These are phyloP conservation scores for Coprinopsis marcescibilis DNA, from an alignment of 768 basidiomycete genomes.

Conservation along the genomic window DNA sequence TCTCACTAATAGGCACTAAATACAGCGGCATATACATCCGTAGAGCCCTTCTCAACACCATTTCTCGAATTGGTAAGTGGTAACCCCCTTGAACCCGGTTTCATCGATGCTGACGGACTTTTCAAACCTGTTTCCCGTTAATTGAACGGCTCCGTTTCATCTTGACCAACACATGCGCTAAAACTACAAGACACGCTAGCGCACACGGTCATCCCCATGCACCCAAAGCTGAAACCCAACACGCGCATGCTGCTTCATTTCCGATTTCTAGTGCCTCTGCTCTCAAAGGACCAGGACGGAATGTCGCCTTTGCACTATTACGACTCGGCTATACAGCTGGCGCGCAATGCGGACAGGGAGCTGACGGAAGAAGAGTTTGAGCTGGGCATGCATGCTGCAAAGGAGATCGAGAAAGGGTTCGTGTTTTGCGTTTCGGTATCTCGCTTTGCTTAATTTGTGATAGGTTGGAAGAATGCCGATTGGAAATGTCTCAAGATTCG, in stretches of 20 bases:
- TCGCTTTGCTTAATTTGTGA: not conserved
- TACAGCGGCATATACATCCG: conserved; percentile 61
- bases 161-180: not conserved
- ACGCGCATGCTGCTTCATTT: conserved; percentile 77
- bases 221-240: conserved; percentile 66
- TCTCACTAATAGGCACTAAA: conserved; percentile 39
- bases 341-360: conserved; percentile 52
- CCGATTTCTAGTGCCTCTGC: conserved; percentile 67
- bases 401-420: conserved; percentile 58
- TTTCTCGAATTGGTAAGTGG: conserved; percentile 54
- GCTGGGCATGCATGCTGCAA: conserved; percentile 54
- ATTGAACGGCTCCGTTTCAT: not conserved
- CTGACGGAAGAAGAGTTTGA: conserved; percentile 65
- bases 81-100: not conserved
- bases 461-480: not conserved
- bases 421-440: conserved; percentile 15
- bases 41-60: conserved; percentile 63
- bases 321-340: conserved; percentile 71
- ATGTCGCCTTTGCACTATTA: conserved; percentile 68
- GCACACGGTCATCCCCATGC: conserved; percentile 65
- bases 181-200: conserved; percentile 53
- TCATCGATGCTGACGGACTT: conserved; percentile 1
- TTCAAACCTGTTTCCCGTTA: not conserved
- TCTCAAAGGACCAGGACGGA: conserved; percentile 52
- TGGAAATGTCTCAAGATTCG: conserved; percentile 5